A percentile compares a stretch with the other conserved stretches of the same genome.
Conservation (phyloP, 2,329 filamentous ascomycete genomes). For the Paraphaeosphaeria sporulosa region DNA sequence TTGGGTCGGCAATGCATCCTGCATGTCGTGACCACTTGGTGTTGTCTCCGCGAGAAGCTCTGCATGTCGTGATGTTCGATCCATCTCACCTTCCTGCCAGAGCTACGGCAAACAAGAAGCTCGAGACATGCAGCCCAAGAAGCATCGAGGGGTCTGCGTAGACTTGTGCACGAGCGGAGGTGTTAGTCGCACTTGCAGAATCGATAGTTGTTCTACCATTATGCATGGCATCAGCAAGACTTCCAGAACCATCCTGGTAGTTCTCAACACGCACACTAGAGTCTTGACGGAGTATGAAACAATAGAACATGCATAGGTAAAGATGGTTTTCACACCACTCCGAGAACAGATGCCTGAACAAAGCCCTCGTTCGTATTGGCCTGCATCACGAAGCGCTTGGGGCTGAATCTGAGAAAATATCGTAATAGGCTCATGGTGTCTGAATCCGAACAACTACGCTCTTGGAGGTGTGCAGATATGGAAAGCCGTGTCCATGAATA, state of each 20-base stretch:
- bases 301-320: background rate
- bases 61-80: background rate
- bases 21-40: slow-evolving; percentile 4
- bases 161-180: background rate
- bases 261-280: background rate
- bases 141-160: background rate
- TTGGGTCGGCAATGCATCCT: slow-evolving; percentile 7
- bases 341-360: background rate
- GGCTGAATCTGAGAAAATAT: background rate
- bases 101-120: background rate
- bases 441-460: background rate
- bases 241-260: background rate
- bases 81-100: background rate
- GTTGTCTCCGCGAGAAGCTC: background rate
- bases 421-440: background rate
- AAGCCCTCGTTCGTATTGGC: background rate
- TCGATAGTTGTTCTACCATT: background rate
- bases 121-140: background rate
- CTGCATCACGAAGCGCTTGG: background rate
- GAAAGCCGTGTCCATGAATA: slow-evolving; percentile 8
- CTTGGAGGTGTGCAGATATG: background rate
- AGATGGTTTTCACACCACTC: background rate
- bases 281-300: background rate
- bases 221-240: background rate
- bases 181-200: background rate